Percentiles rank a stretch among this genome's conserved stretches.
These are phyloP conservation scores for Gynandropsis gynandra DNA, from an alignment of 345 rosid genomes.

Conservation along the genomic window DNA sequence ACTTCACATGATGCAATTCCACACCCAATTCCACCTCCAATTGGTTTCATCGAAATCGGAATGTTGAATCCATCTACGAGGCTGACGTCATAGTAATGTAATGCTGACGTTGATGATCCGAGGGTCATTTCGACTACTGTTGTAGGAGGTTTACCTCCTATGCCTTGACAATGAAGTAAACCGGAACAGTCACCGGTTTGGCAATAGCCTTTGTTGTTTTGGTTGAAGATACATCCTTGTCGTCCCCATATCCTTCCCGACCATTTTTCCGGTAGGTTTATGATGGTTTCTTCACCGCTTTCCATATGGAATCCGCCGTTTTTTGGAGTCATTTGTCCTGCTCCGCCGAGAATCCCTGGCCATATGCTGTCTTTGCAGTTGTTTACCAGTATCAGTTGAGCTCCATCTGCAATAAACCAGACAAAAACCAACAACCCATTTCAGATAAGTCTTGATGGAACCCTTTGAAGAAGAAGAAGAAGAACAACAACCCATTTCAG, in stretches of 20 bases:
- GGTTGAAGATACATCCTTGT: conserved; percentile 66
- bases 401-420: conserved; percentile 38
- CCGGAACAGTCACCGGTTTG: conserved; percentile 67
- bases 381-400: conserved; percentile 69
- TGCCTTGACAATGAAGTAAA: conserved; percentile 49
- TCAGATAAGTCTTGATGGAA: background rate
- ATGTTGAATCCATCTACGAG: conserved; percentile 87
- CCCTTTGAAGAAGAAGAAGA: background rate
- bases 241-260: conserved; percentile 82
- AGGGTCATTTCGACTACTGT: conserved; percentile 89
- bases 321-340: conserved; percentile 48
- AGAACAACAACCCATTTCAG: conserved; percentile 31
- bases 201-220: conserved; percentile 59
- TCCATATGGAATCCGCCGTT: conserved; percentile 63
- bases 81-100: conserved; percentile 9
- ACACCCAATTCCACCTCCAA: conserved; percentile 84
- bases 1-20: conserved; percentile 82
- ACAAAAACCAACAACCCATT: background rate
- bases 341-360: conserved; percentile 78
- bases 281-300: conserved; percentile 55
- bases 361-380: conserved; percentile 74
- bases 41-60: conserved; percentile 81
- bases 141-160: conserved; percentile 68
- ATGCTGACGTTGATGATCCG: conserved; percentile 20
- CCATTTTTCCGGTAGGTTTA: conserved; percentile 73